Evolutionary conservation across 2,329 filamentous ascomycete species (phyloP).

Genomic region (Paraconiothyrium brasiliense): DNA sequence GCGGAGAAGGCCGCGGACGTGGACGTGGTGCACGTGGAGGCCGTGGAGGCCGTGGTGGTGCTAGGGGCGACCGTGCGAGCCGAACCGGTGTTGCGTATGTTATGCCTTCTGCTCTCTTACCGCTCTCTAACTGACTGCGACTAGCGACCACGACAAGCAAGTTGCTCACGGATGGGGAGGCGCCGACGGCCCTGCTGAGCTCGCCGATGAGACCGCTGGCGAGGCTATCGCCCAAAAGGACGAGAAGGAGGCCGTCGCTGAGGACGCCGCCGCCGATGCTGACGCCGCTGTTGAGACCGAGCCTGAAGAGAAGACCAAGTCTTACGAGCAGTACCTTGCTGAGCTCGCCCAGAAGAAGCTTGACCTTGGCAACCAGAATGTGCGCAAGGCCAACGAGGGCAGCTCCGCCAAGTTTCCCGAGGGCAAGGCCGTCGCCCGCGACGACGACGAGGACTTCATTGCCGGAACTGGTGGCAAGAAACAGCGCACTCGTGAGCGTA

Average conservation of each 20-base stretch:
- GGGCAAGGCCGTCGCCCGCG: constrained; percentile 72
- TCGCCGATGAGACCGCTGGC: constrained; percentile 90
- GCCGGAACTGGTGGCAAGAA: constrained; percentile 77
- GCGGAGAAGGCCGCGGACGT: constrained; percentile 52
- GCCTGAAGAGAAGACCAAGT: constrained; percentile 87
- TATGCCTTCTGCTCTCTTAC: background rate
- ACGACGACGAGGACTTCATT: constrained; percentile 77
- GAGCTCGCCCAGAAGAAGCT: constrained; percentile 80
- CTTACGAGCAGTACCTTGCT: constrained; percentile 87
- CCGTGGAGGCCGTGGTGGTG: constrained; percentile 53
- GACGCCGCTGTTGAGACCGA: constrained; percentile 60
- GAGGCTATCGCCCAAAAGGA: constrained; percentile 89
- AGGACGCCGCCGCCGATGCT: constrained; percentile 53
- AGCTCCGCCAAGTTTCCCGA: constrained; percentile 93
- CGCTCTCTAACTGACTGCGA: constrained; percentile 26
- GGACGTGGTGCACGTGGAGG: constrained; percentile 59
- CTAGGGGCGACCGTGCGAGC: constrained; percentile 70
- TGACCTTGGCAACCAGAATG: constrained; percentile 71
- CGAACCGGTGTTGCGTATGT: constrained; percentile 68
- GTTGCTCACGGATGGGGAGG: constrained; percentile 90
- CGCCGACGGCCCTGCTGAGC: constrained; percentile 81
- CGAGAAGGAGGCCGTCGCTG: constrained; percentile 69
- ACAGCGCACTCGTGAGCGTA: constrained; percentile 84
- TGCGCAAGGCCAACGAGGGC: constrained; percentile 94
- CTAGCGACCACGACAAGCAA: constrained; percentile 84